Percentiles rank a stretch among this genome's conserved stretches.
phyloP scores from a whole-genome alignment of 2,329 filamentous ascomycete species.

The Fusarium sulawesiense region DNA sequence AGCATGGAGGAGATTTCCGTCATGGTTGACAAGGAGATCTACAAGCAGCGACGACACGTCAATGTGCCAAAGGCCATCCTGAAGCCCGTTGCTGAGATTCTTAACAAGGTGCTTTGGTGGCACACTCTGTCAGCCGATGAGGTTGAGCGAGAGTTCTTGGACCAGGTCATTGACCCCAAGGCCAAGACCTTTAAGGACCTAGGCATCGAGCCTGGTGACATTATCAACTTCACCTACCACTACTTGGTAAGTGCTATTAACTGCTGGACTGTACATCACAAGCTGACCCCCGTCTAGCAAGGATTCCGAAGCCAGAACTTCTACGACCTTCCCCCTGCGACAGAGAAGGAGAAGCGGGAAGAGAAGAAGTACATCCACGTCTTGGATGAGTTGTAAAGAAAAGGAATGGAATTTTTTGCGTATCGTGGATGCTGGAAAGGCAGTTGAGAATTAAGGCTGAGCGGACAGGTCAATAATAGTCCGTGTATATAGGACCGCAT shows the following conservation, averaged over 20 bases:
- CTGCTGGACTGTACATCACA: not conserved
- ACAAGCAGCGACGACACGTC: constrained; percentile 88
- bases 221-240: constrained; percentile 88
- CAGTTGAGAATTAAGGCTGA: constrained; percentile 24
- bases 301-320: constrained; percentile 87
- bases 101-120: constrained; percentile 93
- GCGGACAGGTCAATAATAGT: constrained; percentile 39
- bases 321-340: constrained; percentile 94
- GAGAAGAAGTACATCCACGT: constrained; percentile 98
- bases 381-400: constrained; percentile 79
- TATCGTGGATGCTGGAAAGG: constrained; percentile 31
- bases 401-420: constrained; percentile 25
- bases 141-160: constrained; percentile 90
- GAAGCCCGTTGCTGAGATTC: constrained; percentile 76
- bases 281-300: constrained; percentile 67
- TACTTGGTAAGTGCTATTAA: constrained; percentile 78
- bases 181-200: constrained; percentile 98
- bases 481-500: constrained; percentile 50
- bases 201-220: constrained; percentile 87
- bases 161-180: constrained; percentile 88
- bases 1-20: constrained; percentile 86
- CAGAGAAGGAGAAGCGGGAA: constrained; percentile 92
- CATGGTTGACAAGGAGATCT: constrained; percentile 91
- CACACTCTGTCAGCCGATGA: constrained; percentile 83
- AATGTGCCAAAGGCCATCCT: constrained; percentile 87